Evolutionary conservation across 148 eudicot species (phyloP), one percentile per base, ranked within the genome.

Genomic region (Vaccinium macrocarpon): DNA sequence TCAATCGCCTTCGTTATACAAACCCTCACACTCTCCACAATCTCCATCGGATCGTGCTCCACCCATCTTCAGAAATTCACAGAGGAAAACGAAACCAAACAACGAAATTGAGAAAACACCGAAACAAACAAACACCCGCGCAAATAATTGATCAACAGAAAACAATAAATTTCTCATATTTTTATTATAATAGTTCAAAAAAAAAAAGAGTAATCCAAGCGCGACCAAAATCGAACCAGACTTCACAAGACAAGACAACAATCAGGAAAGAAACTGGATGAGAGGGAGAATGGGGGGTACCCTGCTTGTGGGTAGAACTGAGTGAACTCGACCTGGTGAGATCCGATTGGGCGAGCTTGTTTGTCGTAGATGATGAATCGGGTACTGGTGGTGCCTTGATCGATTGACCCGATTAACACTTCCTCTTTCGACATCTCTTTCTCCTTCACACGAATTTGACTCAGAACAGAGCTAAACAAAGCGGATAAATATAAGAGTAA

Each of bases 21-120:
- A 73, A 93, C 81, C 88, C 92, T 94, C 76, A 92, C 98, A 80
- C 98, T 97, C 88, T 93, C 98, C 83, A 97, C 46, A 74, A 97
- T 97, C 91, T 97, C 99, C 98, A 95, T 85, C n/a, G 99, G 99
- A 90, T 95, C 93, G 85, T 97, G 98, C 85, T 97, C 99, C 78
- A 97, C 98, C 99, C 99, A 97, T 84, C 99, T 97, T 13, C 16
- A 27, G 6, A 66, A 5, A 68, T 1, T 12, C 73, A 68, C 50
- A 82, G 42, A 0, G 12, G 0, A 84, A 85, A 81, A 80, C 75
- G 1, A 51, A 76, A 76, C 48, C 61, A 38, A 61, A 81, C 82
- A 62, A 16, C 35, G 48, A 23, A 1, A 35, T 35, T 35, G 38
- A 35, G 38, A 35, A 35, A 35, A 35, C 38, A 35, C 3, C 38